A percentile compares a stretch with the other conserved stretches of the same genome.
These are phyloP conservation scores for Colletotrichum orchidophilum DNA, from an alignment of 2,329 filamentous ascomycete species.

Conservation along the genomic window DNA sequence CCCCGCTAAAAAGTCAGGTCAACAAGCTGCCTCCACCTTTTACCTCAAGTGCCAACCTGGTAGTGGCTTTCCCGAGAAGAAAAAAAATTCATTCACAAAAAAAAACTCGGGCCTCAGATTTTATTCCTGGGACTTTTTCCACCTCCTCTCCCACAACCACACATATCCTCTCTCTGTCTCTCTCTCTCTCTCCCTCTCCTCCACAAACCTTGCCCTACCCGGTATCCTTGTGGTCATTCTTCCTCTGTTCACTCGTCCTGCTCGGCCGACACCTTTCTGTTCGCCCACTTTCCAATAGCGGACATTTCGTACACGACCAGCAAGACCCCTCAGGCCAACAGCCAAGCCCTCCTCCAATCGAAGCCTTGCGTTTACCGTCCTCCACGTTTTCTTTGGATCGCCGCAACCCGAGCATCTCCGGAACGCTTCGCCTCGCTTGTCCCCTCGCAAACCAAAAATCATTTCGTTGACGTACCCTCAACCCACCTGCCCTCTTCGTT, in stretches of 20 bases:
- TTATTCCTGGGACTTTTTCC: slow-evolving; percentile 32
- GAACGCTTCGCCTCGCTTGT: slow-evolving; percentile 23
- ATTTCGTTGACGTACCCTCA: slow-evolving; percentile 18
- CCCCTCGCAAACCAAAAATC: not conserved
- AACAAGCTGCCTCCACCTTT: slow-evolving; percentile 30
- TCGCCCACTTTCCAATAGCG: not conserved
- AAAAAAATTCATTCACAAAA: slow-evolving; percentile 36
- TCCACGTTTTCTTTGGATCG: slow-evolving; percentile 33
- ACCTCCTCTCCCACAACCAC: slow-evolving; percentile 23
- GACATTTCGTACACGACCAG: slow-evolving; percentile 19
- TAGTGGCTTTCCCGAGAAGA: slow-evolving; percentile 31
- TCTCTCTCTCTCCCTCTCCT: slow-evolving; percentile 10
- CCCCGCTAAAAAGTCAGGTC: slow-evolving; percentile 30
- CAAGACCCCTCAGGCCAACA: slow-evolving; percentile 20
- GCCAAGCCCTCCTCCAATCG: slow-evolving; percentile 27
- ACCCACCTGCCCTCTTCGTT: slow-evolving; percentile 2
- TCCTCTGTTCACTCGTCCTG: slow-evolving; percentile 13
- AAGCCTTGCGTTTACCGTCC: slow-evolving; percentile 32
- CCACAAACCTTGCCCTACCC: slow-evolving; percentile 16
- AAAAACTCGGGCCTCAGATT: slow-evolving; percentile 34
- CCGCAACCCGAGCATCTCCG: slow-evolving; percentile 26
- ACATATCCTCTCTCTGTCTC: slow-evolving; percentile 7
- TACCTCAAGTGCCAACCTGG: slow-evolving; percentile 31
- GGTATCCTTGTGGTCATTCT: slow-evolving; percentile 22
- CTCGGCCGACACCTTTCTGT: not conserved